Percentiles rank a stretch among this genome's conserved stretches.
phyloP scores from a whole-genome alignment of 352 stramenopile genomes.

The Pythium pyrilobum region DNA sequence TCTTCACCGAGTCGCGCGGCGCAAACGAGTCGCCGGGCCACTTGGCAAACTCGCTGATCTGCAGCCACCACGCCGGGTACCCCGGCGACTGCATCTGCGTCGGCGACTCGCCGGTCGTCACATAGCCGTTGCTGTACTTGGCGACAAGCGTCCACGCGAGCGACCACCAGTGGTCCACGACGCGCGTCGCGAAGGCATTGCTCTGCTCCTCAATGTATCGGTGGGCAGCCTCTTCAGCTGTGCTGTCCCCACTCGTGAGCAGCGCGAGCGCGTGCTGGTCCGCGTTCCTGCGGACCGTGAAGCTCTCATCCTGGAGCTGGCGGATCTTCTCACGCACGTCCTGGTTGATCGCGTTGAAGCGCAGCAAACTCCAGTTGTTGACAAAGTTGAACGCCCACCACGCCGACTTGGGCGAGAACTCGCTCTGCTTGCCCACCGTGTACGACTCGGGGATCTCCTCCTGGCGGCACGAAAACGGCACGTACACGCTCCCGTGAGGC shows the following conservation, averaged over 20 bases:
- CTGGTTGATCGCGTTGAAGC: constrained; percentile 62
- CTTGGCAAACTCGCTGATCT: constrained; percentile 8
- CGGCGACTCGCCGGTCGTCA: constrained; percentile 55
- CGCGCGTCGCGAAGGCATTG: constrained; percentile 50
- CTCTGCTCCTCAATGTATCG: constrained; percentile 28
- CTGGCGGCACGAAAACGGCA: constrained; percentile 65
- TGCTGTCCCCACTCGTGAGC: neutral
- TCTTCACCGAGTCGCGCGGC: constrained; percentile 37
- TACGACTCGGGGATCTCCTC: constrained; percentile 45
- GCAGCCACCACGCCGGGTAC: constrained; percentile 61
- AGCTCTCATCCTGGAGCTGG: constrained; percentile 35
- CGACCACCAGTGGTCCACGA: constrained; percentile 57
- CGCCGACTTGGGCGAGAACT: constrained; percentile 58
- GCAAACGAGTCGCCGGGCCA: constrained; percentile 68
- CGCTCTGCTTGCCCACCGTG: constrained; percentile 53
- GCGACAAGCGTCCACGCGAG: constrained; percentile 59
- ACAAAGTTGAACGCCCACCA: constrained; percentile 88
- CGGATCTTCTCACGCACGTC: constrained; percentile 40
- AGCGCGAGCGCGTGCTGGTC: constrained; percentile 14
- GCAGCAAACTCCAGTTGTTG: constrained; percentile 81
- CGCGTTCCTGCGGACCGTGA: constrained; percentile 12
- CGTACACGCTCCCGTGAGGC: constrained; percentile 67
- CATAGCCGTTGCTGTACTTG: constrained; percentile 72
- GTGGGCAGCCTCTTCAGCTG: constrained; percentile 8
- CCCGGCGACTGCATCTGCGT: constrained; percentile 40